Conservation (phyloP, 2,329 filamentous ascomycete species). For the Samsoniella hepiali region DNA sequence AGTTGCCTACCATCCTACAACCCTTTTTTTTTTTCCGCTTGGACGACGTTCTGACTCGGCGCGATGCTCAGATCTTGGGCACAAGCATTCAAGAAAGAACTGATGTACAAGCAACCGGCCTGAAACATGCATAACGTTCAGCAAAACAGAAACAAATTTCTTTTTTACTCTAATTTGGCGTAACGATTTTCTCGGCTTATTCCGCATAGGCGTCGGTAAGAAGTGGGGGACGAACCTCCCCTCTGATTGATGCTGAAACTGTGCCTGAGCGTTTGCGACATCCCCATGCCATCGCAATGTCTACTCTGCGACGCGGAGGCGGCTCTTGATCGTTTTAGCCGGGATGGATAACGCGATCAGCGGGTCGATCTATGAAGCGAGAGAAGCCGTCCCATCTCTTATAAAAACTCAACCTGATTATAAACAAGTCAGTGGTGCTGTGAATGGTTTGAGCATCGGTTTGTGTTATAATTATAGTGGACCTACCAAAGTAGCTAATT, state of each 20-base stretch:
- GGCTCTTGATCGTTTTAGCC: not conserved
- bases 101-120: not conserved
- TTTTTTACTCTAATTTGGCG: not conserved
- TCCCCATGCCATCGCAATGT: not conserved
- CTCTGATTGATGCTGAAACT: not conserved
- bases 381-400: no score
- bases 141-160: not conserved
- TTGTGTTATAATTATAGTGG: no score
- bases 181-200: no score
- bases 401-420: no score
- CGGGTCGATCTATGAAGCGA: no score
- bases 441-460: no score
- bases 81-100: not conserved
- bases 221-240: not conserved
- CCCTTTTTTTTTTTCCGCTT: not conserved
- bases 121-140: not conserved
- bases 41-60: not conserved
- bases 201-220: no score
- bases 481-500: no score
- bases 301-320: not conserved
- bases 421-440: no score
- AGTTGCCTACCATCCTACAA: not conserved
- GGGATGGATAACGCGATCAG: not conserved
- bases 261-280: not conserved
- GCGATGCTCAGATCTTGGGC: not conserved